Evolutionary conservation across 495 filamentous ascomycete genomes (phyloP).

Genomic region (Penicillium longicatenatum): DNA sequence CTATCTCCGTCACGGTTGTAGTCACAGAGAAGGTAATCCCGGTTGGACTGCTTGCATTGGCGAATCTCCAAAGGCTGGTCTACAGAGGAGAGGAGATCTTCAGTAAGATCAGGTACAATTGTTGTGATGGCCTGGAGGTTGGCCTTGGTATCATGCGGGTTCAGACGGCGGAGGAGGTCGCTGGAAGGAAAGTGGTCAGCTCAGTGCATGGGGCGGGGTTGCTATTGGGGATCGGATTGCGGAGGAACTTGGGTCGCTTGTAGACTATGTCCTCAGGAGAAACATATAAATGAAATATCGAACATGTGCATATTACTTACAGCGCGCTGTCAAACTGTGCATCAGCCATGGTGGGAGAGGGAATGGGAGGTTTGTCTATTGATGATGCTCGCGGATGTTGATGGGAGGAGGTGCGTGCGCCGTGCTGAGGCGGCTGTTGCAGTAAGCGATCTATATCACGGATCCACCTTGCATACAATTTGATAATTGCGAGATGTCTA

Average conservation of each 20-base stretch:
- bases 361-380: constrained; percentile 20
- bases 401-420: constrained; percentile 40
- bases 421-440: constrained; percentile 22
- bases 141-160: constrained; percentile 82
- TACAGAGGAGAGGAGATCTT: constrained; percentile 96
- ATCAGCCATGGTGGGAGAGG: constrained; percentile 49
- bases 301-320: constrained; percentile 40
- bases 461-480: no score
- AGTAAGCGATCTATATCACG: constrained; percentile 10
- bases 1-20: constrained; percentile 99
- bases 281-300: not conserved
- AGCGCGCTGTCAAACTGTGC: constrained; percentile 64
- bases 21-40: constrained; percentile 98
- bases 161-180: constrained; percentile 96
- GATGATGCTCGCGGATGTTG: constrained; percentile 26
- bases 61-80: constrained; percentile 90
- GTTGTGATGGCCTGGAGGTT: constrained; percentile 85
- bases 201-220: constrained; percentile 34
- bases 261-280: not conserved
- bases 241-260: not conserved
- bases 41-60: constrained; percentile 82
- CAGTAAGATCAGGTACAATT: constrained; percentile 86
- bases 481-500: no score
- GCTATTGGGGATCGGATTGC: constrained; percentile 20
- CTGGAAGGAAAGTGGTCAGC: constrained; percentile 51